These are phyloP conservation scores for Amylostereum areolatum DNA, from an alignment of 1,284 basidiomycete species.

Conservation along the genomic window DNA sequence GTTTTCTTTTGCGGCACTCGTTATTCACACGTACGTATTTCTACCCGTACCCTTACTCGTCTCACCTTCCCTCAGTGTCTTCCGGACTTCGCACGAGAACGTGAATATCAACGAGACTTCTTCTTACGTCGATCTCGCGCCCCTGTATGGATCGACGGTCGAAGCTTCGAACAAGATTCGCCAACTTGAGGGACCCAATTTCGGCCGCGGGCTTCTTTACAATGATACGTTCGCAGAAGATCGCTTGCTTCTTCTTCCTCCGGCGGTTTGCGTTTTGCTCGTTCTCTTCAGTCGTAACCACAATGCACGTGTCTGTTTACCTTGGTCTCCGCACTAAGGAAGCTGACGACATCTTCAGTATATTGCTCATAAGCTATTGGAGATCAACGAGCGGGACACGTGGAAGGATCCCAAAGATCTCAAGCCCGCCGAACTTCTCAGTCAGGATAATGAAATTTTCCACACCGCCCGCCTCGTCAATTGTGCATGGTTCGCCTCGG, in stretches of 20 bases:
- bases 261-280: slow-evolving; percentile 64
- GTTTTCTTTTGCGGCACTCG: slow-evolving; percentile 78
- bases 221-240: slow-evolving; percentile 76
- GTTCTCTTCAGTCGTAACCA: slow-evolving; percentile 83
- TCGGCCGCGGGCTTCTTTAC: slow-evolving; percentile 56
- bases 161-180: slow-evolving; percentile 60
- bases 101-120: slow-evolving; percentile 78
- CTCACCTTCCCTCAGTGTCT: slow-evolving; percentile 41
- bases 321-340: not conserved
- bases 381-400: slow-evolving; percentile 70
- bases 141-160: slow-evolving; percentile 70
- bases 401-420: slow-evolving; percentile 47
- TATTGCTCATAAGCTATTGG: slow-evolving; percentile 70
- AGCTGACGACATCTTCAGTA: slow-evolving; percentile 38
- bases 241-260: slow-evolving; percentile 75
- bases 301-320: slow-evolving; percentile 50
- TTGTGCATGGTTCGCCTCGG: slow-evolving; percentile 68
- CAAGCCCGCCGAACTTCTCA: slow-evolving; percentile 30
- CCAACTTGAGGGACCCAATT: slow-evolving; percentile 30
- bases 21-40: slow-evolving; percentile 61
- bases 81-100: slow-evolving; percentile 64
- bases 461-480: slow-evolving; percentile 74
- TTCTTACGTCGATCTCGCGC: slow-evolving; percentile 81
- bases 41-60: not conserved
- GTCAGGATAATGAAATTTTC: slow-evolving; percentile 80